A percentile compares a stretch with the other conserved stretches of the same genome.
Conservation (phyloP, 1,284 basidiomycete species). For the Mrakiaceae sp. region DNA sequence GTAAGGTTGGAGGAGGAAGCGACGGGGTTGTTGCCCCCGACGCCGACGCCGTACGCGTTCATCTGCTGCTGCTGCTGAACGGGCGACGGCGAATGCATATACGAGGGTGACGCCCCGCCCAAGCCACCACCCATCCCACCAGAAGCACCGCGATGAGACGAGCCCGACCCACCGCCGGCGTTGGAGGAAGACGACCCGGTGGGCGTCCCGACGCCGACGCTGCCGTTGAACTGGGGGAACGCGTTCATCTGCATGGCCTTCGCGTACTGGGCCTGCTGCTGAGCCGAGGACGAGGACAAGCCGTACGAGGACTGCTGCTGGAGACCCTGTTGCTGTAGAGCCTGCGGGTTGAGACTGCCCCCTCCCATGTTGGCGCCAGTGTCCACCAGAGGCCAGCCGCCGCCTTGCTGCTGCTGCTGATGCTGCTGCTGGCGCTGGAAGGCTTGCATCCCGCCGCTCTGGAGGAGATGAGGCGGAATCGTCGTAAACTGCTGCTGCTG, state of each 20-base stretch:
- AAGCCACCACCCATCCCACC: no score
- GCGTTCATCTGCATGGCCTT: neutral
- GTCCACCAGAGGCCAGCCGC: neutral
- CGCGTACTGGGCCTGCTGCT: neutral
- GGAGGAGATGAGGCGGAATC: conserved; percentile 8
- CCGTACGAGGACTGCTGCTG: neutral
- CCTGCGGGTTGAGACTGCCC: neutral
- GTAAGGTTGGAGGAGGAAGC: neutral
- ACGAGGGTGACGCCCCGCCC: no score
- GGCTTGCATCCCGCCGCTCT: neutral
- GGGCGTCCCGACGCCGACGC: no score
- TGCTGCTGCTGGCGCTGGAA: conserved; percentile 1
- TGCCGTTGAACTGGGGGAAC: neutral
- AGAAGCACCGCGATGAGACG: no score
- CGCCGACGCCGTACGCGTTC: neutral
- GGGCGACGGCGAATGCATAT: no score
- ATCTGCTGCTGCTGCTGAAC: neutral
- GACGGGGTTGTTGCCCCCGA: neutral
- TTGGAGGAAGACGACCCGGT: no score
- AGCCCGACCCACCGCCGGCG: no score
- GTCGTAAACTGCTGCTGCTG: neutral
- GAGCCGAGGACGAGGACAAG: neutral
- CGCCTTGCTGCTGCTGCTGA: neutral
- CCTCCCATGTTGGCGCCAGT: neutral
- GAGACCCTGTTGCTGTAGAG: neutral